These are phyloP conservation scores for Lactarius psammicola DNA, from an alignment of 768 basidiomycete genomes.

Conservation along the genomic window DNA sequence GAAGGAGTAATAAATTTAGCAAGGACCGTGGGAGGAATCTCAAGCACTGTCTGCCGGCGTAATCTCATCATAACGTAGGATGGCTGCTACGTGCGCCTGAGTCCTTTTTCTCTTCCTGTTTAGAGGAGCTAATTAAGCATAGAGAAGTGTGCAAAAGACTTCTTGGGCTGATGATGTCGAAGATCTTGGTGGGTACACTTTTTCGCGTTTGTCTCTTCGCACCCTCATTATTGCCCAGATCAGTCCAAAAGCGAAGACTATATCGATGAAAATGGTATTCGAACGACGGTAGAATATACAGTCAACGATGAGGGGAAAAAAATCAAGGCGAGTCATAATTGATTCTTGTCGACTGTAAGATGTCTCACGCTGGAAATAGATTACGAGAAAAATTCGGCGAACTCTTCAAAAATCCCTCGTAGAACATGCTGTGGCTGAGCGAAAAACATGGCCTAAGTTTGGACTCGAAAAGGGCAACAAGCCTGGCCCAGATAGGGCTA, in stretches of 20 bases:
- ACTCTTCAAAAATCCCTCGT: constrained; percentile 88
- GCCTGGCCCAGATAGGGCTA: constrained; percentile 1
- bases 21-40: background rate
- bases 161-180: constrained; percentile 45
- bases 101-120: background rate
- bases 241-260: constrained; percentile 62
- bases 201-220: background rate
- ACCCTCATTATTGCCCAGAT: constrained; percentile 35
- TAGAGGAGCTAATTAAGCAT: background rate
- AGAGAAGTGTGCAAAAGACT: constrained; percentile 36
- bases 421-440: constrained; percentile 91
- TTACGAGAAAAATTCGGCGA: constrained; percentile 83
- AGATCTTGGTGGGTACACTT: constrained; percentile 34
- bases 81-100: constrained; percentile 1
- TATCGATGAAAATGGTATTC: constrained; percentile 82
- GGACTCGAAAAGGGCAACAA: constrained; percentile 73
- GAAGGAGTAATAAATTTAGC: too few relatives aligned
- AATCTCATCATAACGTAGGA: background rate
- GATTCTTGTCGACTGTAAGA: background rate
- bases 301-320: constrained; percentile 65
- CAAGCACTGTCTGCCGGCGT: background rate
- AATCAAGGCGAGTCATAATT: constrained; percentile 67
- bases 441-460: constrained; percentile 92
- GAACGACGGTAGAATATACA: constrained; percentile 78
- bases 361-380: constrained; percentile 43